phyloP scores from a whole-genome alignment of 225 moss, liverwort and hornwort species.

The Rhytidiadelphus loreus region DNA sequence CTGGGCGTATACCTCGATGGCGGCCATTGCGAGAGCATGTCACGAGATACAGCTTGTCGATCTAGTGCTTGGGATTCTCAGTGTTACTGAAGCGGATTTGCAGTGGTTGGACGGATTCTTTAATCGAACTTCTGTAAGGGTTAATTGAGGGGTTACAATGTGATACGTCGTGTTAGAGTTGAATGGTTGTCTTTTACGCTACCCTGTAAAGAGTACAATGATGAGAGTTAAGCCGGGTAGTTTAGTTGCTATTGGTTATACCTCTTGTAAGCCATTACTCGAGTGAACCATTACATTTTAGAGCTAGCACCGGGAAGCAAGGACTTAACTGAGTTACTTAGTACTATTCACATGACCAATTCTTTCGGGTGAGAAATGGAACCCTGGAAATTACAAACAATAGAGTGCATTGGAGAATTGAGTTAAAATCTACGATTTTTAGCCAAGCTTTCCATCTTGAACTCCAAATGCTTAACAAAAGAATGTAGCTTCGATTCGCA shows the following conservation, averaged over 20 bases:
- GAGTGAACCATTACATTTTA: too few species aligned
- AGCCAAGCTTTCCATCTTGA: background rate
- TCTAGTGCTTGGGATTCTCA: background rate
- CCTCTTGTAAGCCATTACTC: background rate
- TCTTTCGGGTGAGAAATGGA: background rate
- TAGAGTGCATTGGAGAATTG: background rate
- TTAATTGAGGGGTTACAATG: background rate
- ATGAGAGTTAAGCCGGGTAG: too few species aligned
- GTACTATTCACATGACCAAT: background rate
- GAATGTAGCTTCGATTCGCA: background rate
- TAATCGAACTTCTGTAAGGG: background rate
- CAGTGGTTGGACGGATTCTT: background rate
- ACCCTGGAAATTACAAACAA: background rate
- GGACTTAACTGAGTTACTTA: background rate
- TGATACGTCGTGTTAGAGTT: background rate
- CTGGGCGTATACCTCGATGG: background rate
- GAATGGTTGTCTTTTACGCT: too few species aligned
- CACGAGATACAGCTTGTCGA: too few species aligned
- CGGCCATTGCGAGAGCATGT: too few species aligned
- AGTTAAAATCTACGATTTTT: background rate
- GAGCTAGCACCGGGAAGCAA: background rate
- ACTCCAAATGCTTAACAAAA: background rate
- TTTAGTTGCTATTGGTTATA: background rate
- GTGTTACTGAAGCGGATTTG: background rate
- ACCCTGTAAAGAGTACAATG: background rate